These are phyloP conservation scores for Moricandia arvensis DNA, from an alignment of 345 rosid species.

Conservation along the genomic window DNA sequence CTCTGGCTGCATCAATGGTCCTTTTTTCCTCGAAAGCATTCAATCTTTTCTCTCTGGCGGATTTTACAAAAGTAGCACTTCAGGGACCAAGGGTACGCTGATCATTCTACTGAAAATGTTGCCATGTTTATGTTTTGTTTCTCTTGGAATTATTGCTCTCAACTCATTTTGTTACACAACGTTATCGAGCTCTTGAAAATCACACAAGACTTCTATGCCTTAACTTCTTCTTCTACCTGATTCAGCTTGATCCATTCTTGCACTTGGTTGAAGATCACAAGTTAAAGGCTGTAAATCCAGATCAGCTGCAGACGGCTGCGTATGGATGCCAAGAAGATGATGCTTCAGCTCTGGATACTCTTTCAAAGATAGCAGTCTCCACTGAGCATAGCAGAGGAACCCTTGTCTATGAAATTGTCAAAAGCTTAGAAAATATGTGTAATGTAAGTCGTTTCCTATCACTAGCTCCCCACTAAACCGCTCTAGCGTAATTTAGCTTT, in stretches of 20 bases:
- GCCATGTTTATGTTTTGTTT: slow-evolving; percentile 6
- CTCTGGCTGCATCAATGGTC: slow-evolving; percentile 81
- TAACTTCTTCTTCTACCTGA: slow-evolving; percentile 28
- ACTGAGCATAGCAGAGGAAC: slow-evolving; percentile 61
- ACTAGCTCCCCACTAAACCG: slow-evolving; percentile 2
- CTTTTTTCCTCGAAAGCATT: slow-evolving; percentile 78
- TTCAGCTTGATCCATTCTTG: slow-evolving; percentile 85
- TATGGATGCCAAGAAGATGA: slow-evolving; percentile 83
- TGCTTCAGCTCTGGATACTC: slow-evolving; percentile 53
- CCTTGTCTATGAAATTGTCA: slow-evolving; percentile 66
- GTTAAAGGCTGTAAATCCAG: slow-evolving; percentile 56
- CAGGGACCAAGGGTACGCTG: slow-evolving; percentile 57
- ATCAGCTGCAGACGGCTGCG: slow-evolving; percentile 33
- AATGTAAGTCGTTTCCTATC: slow-evolving; percentile 46
- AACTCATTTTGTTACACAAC: not conserved
- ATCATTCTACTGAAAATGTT: slow-evolving; percentile 17
- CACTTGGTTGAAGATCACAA: slow-evolving; percentile 73
- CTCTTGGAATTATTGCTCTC: not conserved
- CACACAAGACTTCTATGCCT: not conserved
- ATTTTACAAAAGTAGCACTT: slow-evolving; percentile 52
- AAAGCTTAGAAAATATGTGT: slow-evolving; percentile 58
- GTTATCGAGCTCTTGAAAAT: not conserved
- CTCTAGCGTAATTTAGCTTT: not conserved
- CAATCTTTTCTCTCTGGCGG: slow-evolving; percentile 57
- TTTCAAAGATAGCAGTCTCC: slow-evolving; percentile 52